Percentiles rank a stretch among this genome's conserved stretches.
Conservation (phyloP, 805 yeast species). For the Yamadazyma akitaensis region DNA sequence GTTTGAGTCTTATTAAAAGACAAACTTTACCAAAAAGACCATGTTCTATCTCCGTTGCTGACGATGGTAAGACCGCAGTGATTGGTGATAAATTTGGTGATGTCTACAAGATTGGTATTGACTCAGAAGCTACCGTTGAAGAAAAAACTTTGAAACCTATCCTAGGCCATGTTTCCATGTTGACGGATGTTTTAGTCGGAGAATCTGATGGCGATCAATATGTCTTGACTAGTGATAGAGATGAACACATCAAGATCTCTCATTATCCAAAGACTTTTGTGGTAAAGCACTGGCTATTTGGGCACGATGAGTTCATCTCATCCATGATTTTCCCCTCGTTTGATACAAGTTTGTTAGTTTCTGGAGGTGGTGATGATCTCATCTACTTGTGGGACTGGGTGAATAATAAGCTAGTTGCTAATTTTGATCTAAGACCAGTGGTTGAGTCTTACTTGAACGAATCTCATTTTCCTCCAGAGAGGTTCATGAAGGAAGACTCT, state of each 20-base stretch:
- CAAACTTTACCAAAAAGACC: slow-evolving; percentile 90
- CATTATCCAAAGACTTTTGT: slow-evolving; percentile 74
- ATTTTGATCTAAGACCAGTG: slow-evolving; percentile 45
- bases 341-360: slow-evolving; percentile 51
- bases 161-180: slow-evolving; percentile 95
- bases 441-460: slow-evolving; percentile 45
- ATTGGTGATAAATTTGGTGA: slow-evolving; percentile 97
- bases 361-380: slow-evolving; percentile 90
- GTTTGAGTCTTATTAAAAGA: slow-evolving; percentile 56
- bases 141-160: slow-evolving; percentile 57
- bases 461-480: slow-evolving; percentile 59
- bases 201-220: slow-evolving; percentile 41
- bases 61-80: slow-evolving; percentile 49
- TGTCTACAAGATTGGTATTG: slow-evolving; percentile 62
- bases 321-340: slow-evolving; percentile 54
- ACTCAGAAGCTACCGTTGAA: slow-evolving; percentile 32
- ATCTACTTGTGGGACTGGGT: slow-evolving; percentile 80
- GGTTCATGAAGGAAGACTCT: slow-evolving; percentile 54
- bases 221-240: slow-evolving; percentile 84
- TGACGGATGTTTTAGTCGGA: slow-evolving; percentile 64
- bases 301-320: slow-evolving; percentile 82
- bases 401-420: slow-evolving; percentile 41
- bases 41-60: slow-evolving; percentile 65
- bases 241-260: slow-evolving; percentile 89
- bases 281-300: slow-evolving; percentile 80